Evolutionary conservation across 495 filamentous ascomycete species (phyloP), one percentile per base, ranked within the genome.

Genomic region (Tuber aestivum): DNA sequence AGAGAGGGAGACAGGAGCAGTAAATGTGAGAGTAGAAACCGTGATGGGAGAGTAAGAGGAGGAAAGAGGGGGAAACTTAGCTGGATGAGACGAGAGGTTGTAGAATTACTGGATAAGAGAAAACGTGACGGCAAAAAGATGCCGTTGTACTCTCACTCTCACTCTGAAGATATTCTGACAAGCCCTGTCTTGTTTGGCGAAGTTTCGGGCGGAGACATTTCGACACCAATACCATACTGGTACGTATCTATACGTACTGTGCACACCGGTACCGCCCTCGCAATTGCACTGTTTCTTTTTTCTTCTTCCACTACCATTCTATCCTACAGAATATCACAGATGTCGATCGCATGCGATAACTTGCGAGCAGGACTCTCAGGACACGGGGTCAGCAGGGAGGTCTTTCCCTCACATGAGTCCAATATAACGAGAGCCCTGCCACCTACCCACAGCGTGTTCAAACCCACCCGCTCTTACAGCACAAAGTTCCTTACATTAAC

Each of bases 21-120:
- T 12, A 32, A 61, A 35, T 32, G 27, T 14, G 61, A 50, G 20
- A 41, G 71, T 2, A 65, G 56, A 18, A 65, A 4, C 27, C 12
- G 56, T 18, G 6, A 27, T 14, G 50, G 4, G 23, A 14, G 27
- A 65, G 56, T 27, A n/a, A 69, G 50, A 78, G 48, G 37, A n/a
- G 69, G 72, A 16, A 41, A 72, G 56, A 61, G 38, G 72, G 77
- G 48, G 27, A 27, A 16, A 74, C 41, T 61, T 50, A 70, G 74
- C 68, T 41, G 68, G 73, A 65, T 72, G 48, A 65, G 56, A 18
- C 56, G n/a, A 61, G 56, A 61, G 56, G 56, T 18, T 65, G 27
- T 35, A 65, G 56, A 65, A 27, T 65, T 65, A 65, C 56, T 65
- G 27, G 56, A 65, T 35, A 27, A 35, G 56, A 35, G 56, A 65